Conservation (phyloP, 495 filamentous ascomycete genomes). For the Neurospora tetraspora region DNA sequence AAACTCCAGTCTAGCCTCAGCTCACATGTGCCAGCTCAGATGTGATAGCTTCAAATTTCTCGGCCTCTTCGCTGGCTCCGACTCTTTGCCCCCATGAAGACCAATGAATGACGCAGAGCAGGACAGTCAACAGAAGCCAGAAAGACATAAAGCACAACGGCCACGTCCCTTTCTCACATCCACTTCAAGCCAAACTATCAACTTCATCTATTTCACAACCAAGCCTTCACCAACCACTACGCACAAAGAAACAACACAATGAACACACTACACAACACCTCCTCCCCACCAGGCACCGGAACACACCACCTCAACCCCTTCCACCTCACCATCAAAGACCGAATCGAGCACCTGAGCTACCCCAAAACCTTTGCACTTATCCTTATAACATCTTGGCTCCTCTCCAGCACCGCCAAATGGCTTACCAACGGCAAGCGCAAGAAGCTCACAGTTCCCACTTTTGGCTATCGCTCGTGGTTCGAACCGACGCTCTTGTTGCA, state of each 20-base stretch:
- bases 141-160: not conserved
- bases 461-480: not conserved
- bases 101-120: not conserved
- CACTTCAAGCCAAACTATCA: not conserved
- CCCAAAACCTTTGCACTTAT: not conserved
- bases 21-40: not conserved
- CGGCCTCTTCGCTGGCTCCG: not conserved
- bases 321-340: not conserved
- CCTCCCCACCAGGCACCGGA: not conserved
- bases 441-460: not conserved
- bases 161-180: not conserved
- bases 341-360: not conserved
- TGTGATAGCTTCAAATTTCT: not conserved
- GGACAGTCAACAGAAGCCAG: not conserved
- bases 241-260: not conserved
- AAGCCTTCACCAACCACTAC: not conserved
- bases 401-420: not conserved
- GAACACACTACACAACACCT: not conserved
- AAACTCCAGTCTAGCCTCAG: not conserved
- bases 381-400: not conserved
- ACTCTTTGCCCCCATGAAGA: not conserved
- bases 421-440: not conserved
- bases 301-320: not conserved
- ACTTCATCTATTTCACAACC: not conserved
- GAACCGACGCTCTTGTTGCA: not conserved